These are phyloP conservation scores for Akanthomyces uredinophilus DNA, from an alignment of 2,329 filamentous ascomycete genomes.

Conservation along the genomic window DNA sequence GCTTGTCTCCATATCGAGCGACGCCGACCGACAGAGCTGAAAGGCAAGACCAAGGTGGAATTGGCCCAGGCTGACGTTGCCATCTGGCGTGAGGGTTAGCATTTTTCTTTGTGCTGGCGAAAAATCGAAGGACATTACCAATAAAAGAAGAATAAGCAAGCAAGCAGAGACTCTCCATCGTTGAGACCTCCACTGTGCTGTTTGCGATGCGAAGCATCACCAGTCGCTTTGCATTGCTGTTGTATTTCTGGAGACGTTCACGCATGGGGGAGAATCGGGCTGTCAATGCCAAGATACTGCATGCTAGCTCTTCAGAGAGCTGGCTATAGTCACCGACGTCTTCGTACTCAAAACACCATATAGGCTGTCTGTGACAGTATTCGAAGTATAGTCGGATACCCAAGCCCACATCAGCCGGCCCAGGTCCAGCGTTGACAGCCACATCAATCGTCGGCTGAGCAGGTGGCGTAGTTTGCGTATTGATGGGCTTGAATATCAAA, in stretches of 20 bases:
- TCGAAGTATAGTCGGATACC: constrained; percentile 38
- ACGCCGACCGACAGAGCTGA: constrained; percentile 46
- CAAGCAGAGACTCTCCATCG: constrained; percentile 46
- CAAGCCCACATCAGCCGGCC: constrained; percentile 27
- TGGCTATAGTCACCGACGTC: constrained; percentile 31
- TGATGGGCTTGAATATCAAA: background rate
- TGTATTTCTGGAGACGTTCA: constrained; percentile 30
- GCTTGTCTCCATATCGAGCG: constrained; percentile 38
- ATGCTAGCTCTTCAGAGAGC: constrained; percentile 36
- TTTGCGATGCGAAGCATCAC: constrained; percentile 47
- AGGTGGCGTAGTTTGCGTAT: constrained; percentile 18
- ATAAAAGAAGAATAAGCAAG: constrained; percentile 46
- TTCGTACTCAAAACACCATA: constrained; percentile 42
- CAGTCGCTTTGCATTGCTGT: constrained; percentile 35
- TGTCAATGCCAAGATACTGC: constrained; percentile 36
- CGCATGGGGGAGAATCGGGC: constrained; percentile 33
- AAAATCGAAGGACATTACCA: constrained; percentile 27
- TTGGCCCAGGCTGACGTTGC: constrained; percentile 42
- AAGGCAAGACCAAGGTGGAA: constrained; percentile 46
- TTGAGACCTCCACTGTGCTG: constrained; percentile 43
- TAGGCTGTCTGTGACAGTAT: constrained; percentile 39
- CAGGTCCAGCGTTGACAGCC: constrained; percentile 25
- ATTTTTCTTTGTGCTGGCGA: background rate
- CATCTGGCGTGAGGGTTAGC: constrained; percentile 32
- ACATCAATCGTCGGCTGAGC: background rate